A percentile compares a stretch with the other conserved stretches of the same genome.
Conservation (phyloP, 495 filamentous ascomycete genomes). For the Penicillium bovifimosum region DNA sequence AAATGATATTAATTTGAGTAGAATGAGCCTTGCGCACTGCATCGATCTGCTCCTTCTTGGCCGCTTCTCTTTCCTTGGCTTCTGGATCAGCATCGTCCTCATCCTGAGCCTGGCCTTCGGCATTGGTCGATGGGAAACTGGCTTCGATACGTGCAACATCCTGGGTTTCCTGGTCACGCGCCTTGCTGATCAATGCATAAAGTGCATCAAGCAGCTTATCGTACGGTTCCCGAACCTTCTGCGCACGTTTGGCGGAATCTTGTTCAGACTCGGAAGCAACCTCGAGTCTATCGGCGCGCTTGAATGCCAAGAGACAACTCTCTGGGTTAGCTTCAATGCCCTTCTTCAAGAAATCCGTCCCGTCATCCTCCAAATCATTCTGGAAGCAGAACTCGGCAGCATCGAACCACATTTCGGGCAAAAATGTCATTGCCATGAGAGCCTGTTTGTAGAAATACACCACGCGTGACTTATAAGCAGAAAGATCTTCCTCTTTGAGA, state of each 20-base stretch:
- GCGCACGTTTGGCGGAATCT: slow-evolving; percentile 60
- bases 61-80: slow-evolving; percentile 46
- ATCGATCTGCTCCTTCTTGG: slow-evolving; percentile 60
- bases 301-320: slow-evolving; percentile 83
- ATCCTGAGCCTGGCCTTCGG: slow-evolving; percentile 43
- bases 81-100: slow-evolving; percentile 65
- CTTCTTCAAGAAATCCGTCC: slow-evolving; percentile 70
- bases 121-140: slow-evolving; percentile 31
- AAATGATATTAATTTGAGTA: slow-evolving; percentile 65
- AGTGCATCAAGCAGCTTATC: slow-evolving; percentile 77
- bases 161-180: slow-evolving; percentile 65
- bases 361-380: slow-evolving; percentile 63
- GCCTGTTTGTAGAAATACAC: slow-evolving; percentile 91
- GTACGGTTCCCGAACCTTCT: slow-evolving; percentile 73
- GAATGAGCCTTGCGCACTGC: slow-evolving; percentile 64
- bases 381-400: slow-evolving; percentile 89
- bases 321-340: slow-evolving; percentile 90
- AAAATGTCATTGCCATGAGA: slow-evolving; percentile 86
- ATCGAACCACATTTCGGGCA: slow-evolving; percentile 93
- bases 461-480: slow-evolving; percentile 67
- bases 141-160: slow-evolving; percentile 70
- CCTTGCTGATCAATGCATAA: slow-evolving; percentile 69
- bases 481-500: slow-evolving; percentile 68
- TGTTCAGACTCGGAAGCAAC: slow-evolving; percentile 63
- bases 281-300: slow-evolving; percentile 81